phyloP scores from a whole-genome alignment of 1,139 yeast genomes.

The Hanseniaspora gamundiae region DNA sequence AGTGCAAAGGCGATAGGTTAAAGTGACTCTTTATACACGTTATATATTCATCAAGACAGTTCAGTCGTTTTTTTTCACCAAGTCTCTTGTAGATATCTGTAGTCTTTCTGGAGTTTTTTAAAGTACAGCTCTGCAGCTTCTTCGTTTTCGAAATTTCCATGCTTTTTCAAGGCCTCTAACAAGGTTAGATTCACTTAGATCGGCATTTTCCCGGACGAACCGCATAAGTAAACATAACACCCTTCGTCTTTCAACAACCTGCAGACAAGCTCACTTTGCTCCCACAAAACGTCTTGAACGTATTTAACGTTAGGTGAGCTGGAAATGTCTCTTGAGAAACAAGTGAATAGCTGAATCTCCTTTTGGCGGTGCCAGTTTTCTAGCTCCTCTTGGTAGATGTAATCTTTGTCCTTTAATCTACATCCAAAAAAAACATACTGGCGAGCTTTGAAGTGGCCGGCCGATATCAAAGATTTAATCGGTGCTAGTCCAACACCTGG shows the following conservation, averaged over 20 bases:
- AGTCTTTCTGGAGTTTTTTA: slow-evolving; percentile 47
- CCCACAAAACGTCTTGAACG: slow-evolving; percentile 62
- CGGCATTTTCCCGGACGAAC: slow-evolving; percentile 94
- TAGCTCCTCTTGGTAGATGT: slow-evolving; percentile 50
- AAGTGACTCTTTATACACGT: too few relatives aligned
- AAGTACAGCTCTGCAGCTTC: slow-evolving; percentile 42
- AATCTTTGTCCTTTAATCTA: slow-evolving; percentile 56
- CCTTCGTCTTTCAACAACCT: slow-evolving; percentile 40
- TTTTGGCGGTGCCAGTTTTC: slow-evolving; percentile 24
- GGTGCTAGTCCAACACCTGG: slow-evolving; percentile 97
- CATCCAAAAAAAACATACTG: slow-evolving; percentile 65
- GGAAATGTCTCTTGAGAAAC: slow-evolving; percentile 50
- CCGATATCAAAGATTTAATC: slow-evolving; percentile 47
- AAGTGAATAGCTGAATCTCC: slow-evolving; percentile 34
- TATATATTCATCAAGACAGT: too few relatives aligned
- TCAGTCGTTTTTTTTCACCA: too few relatives aligned
- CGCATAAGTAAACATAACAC: slow-evolving; percentile 69
- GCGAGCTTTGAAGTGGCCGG: slow-evolving; percentile 19
- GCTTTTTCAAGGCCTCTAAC: slow-evolving; percentile 41
- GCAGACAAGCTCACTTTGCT: slow-evolving; percentile 35
- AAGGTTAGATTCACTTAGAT: slow-evolving; percentile 72
- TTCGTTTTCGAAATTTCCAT: slow-evolving; percentile 27
- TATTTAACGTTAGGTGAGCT: slow-evolving; percentile 35
- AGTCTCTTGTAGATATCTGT: slow-evolving; percentile 79
- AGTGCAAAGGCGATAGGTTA: background rate